phyloP scores from a whole-genome alignment of 192 early-diverging fungal species.

The Coemansia sp. region DNA sequence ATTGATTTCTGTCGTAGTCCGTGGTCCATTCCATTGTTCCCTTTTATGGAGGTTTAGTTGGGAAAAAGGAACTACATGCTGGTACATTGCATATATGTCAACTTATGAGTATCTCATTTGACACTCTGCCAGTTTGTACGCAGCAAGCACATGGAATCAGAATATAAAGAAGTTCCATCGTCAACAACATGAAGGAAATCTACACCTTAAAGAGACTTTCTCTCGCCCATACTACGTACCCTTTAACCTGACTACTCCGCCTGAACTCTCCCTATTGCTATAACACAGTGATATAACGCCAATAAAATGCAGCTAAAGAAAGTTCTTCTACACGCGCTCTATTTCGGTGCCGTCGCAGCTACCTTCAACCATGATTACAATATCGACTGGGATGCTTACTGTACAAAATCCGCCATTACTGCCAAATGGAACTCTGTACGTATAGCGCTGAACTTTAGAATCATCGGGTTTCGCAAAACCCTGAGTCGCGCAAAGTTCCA shows the following conservation, averaged over 20 bases:
- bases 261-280: background rate
- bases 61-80: too few relatives aligned
- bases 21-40: too few relatives aligned
- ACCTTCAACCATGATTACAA: background rate
- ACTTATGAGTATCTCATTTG: background rate
- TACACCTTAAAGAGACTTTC: background rate
- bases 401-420: constrained; percentile 7
- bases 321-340: constrained; percentile 5
- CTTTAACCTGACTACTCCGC: background rate
- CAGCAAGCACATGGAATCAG: background rate
- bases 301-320: constrained; percentile 20
- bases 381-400: constrained; percentile 15
- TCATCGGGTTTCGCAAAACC: background rate
- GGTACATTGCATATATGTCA: too few relatives aligned
- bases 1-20: too few relatives aligned
- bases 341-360: constrained; percentile 15
- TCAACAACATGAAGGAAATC: background rate
- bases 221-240: background rate
- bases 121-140: background rate
- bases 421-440: constrained; percentile 5
- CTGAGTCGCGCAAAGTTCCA: background rate
- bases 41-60: too few relatives aligned
- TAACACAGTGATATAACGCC: background rate
- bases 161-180: background rate
- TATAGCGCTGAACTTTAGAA: background rate